Base-by-base conservation (phyloP, 805 yeast genomes). In the Sugiyamaella marilandica region DNA sequence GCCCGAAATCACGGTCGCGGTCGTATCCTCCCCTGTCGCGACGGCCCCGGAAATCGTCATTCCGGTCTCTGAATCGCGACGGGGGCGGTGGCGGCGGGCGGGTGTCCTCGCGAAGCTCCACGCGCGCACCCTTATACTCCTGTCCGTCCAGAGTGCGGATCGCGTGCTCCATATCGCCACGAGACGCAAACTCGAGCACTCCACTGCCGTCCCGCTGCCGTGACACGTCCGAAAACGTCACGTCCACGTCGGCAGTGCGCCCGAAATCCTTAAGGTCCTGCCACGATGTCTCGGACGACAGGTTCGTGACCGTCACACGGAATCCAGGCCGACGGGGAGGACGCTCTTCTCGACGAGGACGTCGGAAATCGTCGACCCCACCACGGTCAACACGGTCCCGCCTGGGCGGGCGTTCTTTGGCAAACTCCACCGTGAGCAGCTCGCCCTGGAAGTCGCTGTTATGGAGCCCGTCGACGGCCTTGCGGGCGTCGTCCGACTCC, bases 91-190 rank as follows among this genome's bases (percentile, higher is more conserved):
- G 64, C 14, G 69, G 67, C 16, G 68, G 67, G 10, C 62, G 55
- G 39, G 64, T 78, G 64, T 89, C 97, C 72, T 82, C 87, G 74
- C 83, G 88, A 50, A 90, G 86, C 47, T 79, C 69, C 51, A 90
- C 74, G 47, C 75, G 73, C 50, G 80, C 68, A 60, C 90, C 96
- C 67, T 80, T 80, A 76, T 81, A 83, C 56, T 84, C 92, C 56
- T 81, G 74, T 60, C 84, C 87, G 68, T 83, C 83, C 62, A 87
- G 75, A 66, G 81, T 79, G 55, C 81, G 80, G 62, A 88, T 71
- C 46, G 95, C 90, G 54, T 77, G 77, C 49, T 77, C 82, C 68
- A 88, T 75, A 63, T 87, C 87, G 55, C 85, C 95, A 63, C 81
- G 84, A 47, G 85, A 45, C 35, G 53, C 47, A 41, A 67, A 64